Evolutionary conservation across 495 filamentous ascomycete genomes (phyloP).

Genomic region (Trichoderma virens): DNA sequence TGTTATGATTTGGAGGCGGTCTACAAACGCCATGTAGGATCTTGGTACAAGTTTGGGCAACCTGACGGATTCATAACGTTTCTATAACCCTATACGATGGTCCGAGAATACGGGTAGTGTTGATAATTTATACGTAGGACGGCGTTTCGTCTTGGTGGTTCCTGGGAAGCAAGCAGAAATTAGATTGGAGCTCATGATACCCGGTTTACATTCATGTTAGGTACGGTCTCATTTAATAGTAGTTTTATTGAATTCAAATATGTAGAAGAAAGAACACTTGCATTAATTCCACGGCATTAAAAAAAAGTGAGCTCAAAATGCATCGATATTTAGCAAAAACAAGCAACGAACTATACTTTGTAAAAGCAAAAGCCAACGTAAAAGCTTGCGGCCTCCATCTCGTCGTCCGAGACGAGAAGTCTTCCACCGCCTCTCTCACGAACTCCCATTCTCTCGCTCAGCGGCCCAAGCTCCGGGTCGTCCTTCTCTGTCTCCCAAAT

Average conservation of each 20-base stretch:
- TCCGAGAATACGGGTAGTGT: not conserved
- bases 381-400: constrained; percentile 86
- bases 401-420: constrained; percentile 64
- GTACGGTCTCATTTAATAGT: not conserved
- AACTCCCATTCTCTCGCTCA: constrained; percentile 94
- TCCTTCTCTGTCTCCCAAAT: constrained; percentile 88
- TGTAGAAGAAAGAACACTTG: not conserved
- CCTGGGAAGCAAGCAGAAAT: not conserved
- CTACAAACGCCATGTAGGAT: constrained; percentile 27
- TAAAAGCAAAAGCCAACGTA: constrained; percentile 94
- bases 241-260: not conserved
- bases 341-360: constrained; percentile 54
- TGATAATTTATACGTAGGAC: not conserved
- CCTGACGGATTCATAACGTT: not conserved
- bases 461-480: constrained; percentile 63
- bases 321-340: not conserved
- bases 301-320: not conserved
- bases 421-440: constrained; percentile 59
- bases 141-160: not conserved
- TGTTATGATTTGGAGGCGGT: constrained; percentile 58
- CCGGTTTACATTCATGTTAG: not conserved
- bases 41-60: not conserved
- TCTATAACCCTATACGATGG: no score
- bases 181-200: constrained; percentile 3
- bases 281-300: not conserved